phyloP scores from a whole-genome alignment of 2,329 filamentous ascomycete genomes.

The Volutella citrinella region DNA sequence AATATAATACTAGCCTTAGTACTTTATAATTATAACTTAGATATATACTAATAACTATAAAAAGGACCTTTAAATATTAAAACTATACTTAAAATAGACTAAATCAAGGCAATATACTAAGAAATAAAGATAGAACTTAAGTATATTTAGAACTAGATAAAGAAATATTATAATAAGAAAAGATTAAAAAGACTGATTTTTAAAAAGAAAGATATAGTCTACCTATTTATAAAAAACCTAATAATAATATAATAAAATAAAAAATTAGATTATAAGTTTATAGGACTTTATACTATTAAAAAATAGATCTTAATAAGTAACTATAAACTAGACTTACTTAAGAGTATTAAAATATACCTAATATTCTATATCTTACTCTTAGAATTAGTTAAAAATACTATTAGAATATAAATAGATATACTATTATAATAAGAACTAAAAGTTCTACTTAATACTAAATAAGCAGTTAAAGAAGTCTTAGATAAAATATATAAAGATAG shows the following conservation, averaged over 20 bases:
- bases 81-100: neutral
- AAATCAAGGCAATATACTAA: neutral
- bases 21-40: no score
- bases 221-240: neutral
- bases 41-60: no score
- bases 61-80: neutral
- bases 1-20: no score
- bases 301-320: neutral
- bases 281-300: neutral
- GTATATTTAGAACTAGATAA: neutral
- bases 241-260: neutral
- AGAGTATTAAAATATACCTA: neutral
- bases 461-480: neutral
- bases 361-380: neutral
- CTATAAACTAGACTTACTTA: neutral
- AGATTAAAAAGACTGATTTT: neutral
- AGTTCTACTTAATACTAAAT: neutral
- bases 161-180: constrained; percentile 1
- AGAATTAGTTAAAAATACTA: neutral
- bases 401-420: neutral
- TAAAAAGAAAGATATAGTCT: neutral
- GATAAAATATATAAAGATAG: neutral
- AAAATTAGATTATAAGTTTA: neutral
- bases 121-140: constrained; percentile 1
- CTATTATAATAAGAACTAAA: neutral